Base-by-base conservation (phyloP, 345 rosid genomes). In the Aurinia saxatilis region DNA sequence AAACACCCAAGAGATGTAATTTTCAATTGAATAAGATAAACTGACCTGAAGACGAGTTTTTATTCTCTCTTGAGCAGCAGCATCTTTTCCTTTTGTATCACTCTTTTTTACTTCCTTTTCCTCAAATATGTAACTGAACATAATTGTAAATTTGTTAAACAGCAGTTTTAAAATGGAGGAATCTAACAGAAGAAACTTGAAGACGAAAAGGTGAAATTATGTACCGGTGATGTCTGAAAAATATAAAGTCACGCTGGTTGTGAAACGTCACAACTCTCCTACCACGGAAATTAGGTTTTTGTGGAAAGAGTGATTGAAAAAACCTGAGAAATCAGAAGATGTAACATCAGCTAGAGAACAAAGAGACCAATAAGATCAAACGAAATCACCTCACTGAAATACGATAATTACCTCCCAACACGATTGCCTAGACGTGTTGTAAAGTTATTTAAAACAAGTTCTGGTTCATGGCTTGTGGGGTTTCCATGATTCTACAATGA, bases 211-310 rank as follows among this genome's bases (percentile, higher is more conserved):
- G 18, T 51, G 44, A 65, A 38, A 27, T 6, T 55, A 61, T 78
- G 18, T 54, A 93, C 97, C 99, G 75, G 60, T 90, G 99, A 73
- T 95, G 99, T 36, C 99, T 75, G 71, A 95, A 90, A 70, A 95
- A 88, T 63, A 95, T 82, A 49, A 86, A 90, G 73, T 95, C 99
- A 1, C 97, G 82, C 75, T 95, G 97, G 77, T 95, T 95, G 73
- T 95, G 97, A 38, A 95, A 90, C 10, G 99, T 95, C 12, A 82
- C 93, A 75, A 95, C 96, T 69, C 96, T 78, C 8, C 97, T 82
- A 58, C 96, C 97, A 11, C 79, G 88, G 62, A 90, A 88, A 60
- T 90, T 73, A 19, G 95, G 95, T 51, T 79, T 81, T 67, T 81
- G 99, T 0, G 93, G 96, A 57, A 95, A 90, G 35, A 90, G 86